Evolutionary conservation across 768 basidiomycete species (phyloP), one percentile per base, ranked within the genome.

Genomic region (Thelephora aurantiotincta): DNA sequence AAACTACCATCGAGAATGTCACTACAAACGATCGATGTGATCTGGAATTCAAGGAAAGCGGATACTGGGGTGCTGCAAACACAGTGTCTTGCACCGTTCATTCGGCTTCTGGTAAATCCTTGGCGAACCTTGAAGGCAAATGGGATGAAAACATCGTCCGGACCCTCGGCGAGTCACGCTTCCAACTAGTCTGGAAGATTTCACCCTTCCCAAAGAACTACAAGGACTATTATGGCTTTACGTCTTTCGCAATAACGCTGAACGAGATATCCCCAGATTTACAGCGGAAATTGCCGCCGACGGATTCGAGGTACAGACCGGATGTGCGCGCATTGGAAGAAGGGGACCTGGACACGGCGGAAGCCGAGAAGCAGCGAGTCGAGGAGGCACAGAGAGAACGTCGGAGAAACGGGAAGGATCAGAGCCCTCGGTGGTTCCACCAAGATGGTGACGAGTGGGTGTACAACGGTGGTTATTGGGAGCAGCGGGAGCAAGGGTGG

Each of bases 91-190:
- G 84, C 5, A 59, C 67, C 5, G 68, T 89, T 22, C 60, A 74
- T 48, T 73, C 73, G 20, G 52, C 70, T 14, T 65, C 69, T 33
- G 82, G 80, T 19, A 63, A 76, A 6, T 64, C 72, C 11, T 63
- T 73, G 14, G 71, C 80, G 33, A 71, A 72, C 35, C 64, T 92
- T n/a, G 87, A 90, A 61, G 89, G 89, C 43, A 89, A 83, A 61
- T 93, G 89, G 90, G 84, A 92, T 57, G 83, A 90, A 49, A 77
- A 79, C 54, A 63, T 92, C 50, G 74, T 75, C n/a, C 78, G 77
- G 52, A 74, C 73, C 43, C 66, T 82, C 22, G 82, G 81, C 58
- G 66, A 74, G 14, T 78, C 75, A 2, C 76, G 81, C 59, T 75
- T 84, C 57, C 80, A 72, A 47, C 70, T 86, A 38, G 71, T 93